phyloP scores from a whole-genome alignment of 2,329 filamentous ascomycete genomes.

The Xylariaceae sp. region DNA sequence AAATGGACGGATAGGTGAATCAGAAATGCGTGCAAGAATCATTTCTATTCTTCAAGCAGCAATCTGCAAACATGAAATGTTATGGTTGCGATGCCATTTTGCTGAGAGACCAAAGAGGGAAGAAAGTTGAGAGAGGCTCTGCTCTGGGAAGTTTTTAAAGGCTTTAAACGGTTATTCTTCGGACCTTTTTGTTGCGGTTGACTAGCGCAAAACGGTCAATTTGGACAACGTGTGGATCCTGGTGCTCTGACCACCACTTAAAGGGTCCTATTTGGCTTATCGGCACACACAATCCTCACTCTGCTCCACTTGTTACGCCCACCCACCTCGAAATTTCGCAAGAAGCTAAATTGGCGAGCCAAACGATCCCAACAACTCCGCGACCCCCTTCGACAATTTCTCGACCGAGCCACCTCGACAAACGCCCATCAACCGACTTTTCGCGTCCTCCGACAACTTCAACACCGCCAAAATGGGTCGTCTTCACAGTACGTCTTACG shows the following conservation, averaged over 20 bases:
- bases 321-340: constrained; percentile 16
- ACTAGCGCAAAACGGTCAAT: constrained; percentile 11
- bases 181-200: no score
- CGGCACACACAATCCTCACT: constrained; percentile 24
- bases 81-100: background rate
- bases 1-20: background rate
- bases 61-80: no score
- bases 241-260: constrained; percentile 19
- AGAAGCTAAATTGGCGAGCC: constrained; percentile 19
- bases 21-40: background rate
- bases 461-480: constrained; percentile 72
- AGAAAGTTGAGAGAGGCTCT: constrained; percentile 1
- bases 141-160: constrained; percentile 7
- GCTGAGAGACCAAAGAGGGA: background rate
- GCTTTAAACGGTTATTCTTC: no score
- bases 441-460: constrained; percentile 16
- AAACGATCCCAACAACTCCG: constrained; percentile 18
- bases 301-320: constrained; percentile 4
- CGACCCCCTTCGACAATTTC: constrained; percentile 10
- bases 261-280: constrained; percentile 7
- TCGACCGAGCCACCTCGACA: constrained; percentile 24
- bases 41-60: no score
- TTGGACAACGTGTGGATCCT: background rate
- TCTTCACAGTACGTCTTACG: constrained; percentile 62
- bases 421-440: constrained; percentile 17